phyloP scores from a whole-genome alignment of 2,329 filamentous ascomycete species.

The Cladosporium colombiae region DNA sequence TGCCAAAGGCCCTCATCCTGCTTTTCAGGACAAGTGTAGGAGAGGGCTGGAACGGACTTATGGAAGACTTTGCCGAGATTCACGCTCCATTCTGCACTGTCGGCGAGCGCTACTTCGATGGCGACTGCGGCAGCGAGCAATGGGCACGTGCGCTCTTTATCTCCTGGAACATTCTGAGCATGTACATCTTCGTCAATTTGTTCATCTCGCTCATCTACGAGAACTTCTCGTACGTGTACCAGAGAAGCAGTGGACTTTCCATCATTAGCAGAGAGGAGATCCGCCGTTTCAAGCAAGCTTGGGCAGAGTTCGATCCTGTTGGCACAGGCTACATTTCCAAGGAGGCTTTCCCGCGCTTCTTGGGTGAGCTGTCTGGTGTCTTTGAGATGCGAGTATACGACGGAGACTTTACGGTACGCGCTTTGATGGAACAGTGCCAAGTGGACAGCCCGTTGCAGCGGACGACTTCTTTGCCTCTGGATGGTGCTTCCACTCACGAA shows the following conservation, averaged over 20 bases:
- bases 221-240: conserved; percentile 99
- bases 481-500: conserved; percentile 34
- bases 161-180: conserved; percentile 98
- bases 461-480: conserved; percentile 51
- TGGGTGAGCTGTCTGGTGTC: conserved; percentile 88
- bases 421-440: conserved; percentile 78
- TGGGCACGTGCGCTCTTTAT: conserved; percentile 93
- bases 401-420: conserved; percentile 81
- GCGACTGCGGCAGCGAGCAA: conserved; percentile 86
- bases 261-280: conserved; percentile 92
- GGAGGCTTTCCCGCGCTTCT: conserved; percentile 80
- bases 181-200: conserved; percentile 99
- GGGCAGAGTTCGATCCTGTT: conserved; percentile 90
- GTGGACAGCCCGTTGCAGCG: conserved; percentile 54
- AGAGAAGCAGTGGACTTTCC: conserved; percentile 88
- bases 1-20: conserved; percentile 89
- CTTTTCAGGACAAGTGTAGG: conserved; percentile 91
- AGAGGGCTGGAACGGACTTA: conserved; percentile 94
- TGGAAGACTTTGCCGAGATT: conserved; percentile 90
- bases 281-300: conserved; percentile 95
- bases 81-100: conserved; percentile 78
- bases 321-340: conserved; percentile 90
- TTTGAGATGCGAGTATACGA: conserved; percentile 98
- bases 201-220: conserved; percentile 99
- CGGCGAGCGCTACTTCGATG: conserved; percentile 71